Evolutionary conservation across 106 monocot species (phyloP), one percentile per base, ranked within the genome.

Genomic region (Chionographis japonica): DNA sequence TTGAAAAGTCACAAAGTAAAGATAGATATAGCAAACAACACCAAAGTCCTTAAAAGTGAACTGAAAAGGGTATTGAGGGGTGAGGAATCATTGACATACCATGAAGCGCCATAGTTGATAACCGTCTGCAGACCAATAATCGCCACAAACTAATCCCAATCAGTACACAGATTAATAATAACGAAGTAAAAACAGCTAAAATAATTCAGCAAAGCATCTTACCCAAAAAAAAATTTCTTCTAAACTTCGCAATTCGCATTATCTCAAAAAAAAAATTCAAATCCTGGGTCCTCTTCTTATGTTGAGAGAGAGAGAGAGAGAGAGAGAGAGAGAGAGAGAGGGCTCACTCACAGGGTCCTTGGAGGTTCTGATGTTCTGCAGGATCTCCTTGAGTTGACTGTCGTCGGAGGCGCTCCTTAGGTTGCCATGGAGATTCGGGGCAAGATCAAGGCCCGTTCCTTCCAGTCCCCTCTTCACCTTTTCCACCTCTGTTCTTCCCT

Each of bases 21-120:
- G 27, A 27, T 27, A 27, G 1, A 27, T 0, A 27, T 27, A 27
- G 27, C 27, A 27, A 27, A 27, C 1, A 27, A 27, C 27, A 27
- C 27, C 27, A 27, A 27, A 27, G 0, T 27, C 27, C 1, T 27
- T 0, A 27, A 27, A 27, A 27, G 27, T 27, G 27, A 27, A 27
- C 1, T 27, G 27, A 27, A 27, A 27, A 27, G 27, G 27, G 27
- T 0, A 27, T 0, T 27, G 27, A 27, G 27, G 27, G 27, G 27
- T 12, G 52, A 15, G 11, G 27, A 8, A 60, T 8, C 20, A 14
- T 18, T 13, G 39, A 39, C 74, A 40, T 75, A 80, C 80, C 80
- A 80, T 50, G 80, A 69, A 65, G 80, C 80, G 8, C 80, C 80
- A 66, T 74, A 80, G 54, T 80, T 80, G 58, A 80, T 68, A 12